Base-by-base conservation (phyloP, 73 alveolate species). In the Stentor coeruleus region DNA sequence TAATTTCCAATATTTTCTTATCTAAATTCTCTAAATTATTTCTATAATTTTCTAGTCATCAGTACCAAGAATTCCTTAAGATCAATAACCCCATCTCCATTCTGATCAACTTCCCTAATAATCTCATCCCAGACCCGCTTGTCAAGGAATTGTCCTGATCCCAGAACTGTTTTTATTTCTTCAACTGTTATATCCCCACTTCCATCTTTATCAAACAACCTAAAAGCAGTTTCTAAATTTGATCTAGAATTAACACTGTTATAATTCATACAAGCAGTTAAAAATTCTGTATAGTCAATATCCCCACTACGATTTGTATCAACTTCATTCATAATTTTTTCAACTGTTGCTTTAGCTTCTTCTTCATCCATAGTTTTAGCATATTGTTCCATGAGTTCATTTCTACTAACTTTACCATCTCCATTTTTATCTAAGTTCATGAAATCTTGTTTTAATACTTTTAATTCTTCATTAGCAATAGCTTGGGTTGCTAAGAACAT, bases 401-500 rank as follows among this genome's bases (percentile, higher is more conserved):
- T 84, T 88, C 84, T 88, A 35, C 86, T 39, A 14, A 88, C 76
- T 38, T 85, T 84, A 30, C 94, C 94, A 85, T 88, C 91, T 15
- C 88, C 76, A 55, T 88, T 72, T 15, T 66, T 85, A 59, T 88
- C 94, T 3, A 88, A 59, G 3, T 31, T 26, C 3, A 75, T 11
- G 40, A 88, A 88, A 11, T 58, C 58, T 33, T 85, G 74, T 38
- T 55, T 59, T 77, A 95, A 79, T 77, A 79, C 81, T 74, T 92
- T 89, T 40, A 86, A 81, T 83, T 95, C 97, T 40, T 85, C 93
- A 81, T 92, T 91, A 76, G 92, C 59, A 85, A 90, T 86, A 80
- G 92, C 88, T 83, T 94, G 95, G 81, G 90, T 76, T 35, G 94
- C 95, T 59, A 95, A 90, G 94, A 89, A 92, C 35, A 97, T 93